Percentiles rank a stretch among this genome's conserved stretches.
Conservation (phyloP, 148 eudicot species). For the Vaccinium vitisidaea region DNA sequence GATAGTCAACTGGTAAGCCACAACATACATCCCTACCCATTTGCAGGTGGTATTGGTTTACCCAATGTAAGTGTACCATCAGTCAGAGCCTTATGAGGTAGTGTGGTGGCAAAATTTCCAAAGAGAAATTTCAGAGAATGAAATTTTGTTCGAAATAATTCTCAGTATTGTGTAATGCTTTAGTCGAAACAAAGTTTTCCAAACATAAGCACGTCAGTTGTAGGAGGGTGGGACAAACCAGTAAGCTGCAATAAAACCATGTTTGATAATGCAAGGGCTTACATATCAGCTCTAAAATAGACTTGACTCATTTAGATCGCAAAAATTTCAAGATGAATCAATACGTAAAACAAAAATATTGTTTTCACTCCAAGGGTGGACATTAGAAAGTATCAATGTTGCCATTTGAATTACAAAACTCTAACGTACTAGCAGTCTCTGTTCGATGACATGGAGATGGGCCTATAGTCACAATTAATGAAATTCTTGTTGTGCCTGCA, state of each 20-base stretch:
- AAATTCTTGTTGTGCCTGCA: constrained; percentile 86
- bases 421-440: constrained; percentile 83
- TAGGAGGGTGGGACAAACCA: neutral
- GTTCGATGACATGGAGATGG: constrained; percentile 91
- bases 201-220: too few species aligned
- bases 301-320: neutral
- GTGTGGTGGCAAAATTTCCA: too few species aligned
- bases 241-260: neutral
- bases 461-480: constrained; percentile 75
- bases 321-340: constrained; percentile 18
- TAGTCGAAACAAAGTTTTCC: too few species aligned
- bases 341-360: constrained; percentile 53
- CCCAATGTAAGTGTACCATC: too few species aligned
- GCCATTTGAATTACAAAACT: neutral
- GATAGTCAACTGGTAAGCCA: too few species aligned
- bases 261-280: neutral
- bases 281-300: neutral
- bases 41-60: too few species aligned
- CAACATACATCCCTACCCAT: too few species aligned
- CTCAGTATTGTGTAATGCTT: too few species aligned
- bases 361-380: neutral
- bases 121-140: too few species aligned
- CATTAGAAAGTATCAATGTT: neutral
- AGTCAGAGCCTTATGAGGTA: too few species aligned
- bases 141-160: too few species aligned